A percentile compares a stretch with the other conserved stretches of the same genome.
Conservation (phyloP, 1,284 basidiomycete genomes). For the Wallemia hederae region DNA sequence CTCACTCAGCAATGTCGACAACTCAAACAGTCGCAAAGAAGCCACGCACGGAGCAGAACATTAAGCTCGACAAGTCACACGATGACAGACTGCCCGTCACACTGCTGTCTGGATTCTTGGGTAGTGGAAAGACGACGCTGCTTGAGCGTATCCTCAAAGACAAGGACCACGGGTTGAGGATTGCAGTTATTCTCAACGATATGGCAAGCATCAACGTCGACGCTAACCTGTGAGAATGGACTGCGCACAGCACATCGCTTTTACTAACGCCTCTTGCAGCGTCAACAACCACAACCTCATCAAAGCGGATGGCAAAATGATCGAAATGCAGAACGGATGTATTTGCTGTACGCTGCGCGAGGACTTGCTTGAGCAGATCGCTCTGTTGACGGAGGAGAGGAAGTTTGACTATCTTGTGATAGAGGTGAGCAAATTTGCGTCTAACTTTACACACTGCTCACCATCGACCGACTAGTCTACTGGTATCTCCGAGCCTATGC, state of each 20-base stretch:
- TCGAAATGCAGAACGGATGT: slow-evolving; percentile 19
- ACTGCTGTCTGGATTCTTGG: slow-evolving; percentile 20
- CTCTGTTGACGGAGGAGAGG: slow-evolving; percentile 15
- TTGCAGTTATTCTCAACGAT: slow-evolving; percentile 20
- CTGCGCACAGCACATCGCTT: slow-evolving; percentile 7
- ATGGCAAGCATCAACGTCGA: background rate
- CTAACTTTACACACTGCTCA: too few relatives aligned
- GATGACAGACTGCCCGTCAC: slow-evolving; percentile 18
- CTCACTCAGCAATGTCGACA: background rate
- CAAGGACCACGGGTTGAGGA: slow-evolving; percentile 17
- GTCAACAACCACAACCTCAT: slow-evolving; percentile 18
- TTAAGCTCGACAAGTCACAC: background rate
- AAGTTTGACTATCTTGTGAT: slow-evolving; percentile 20
- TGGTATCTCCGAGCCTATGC: slow-evolving; percentile 19
- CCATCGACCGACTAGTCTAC: too few relatives aligned
- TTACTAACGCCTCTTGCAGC: slow-evolving; percentile 20
- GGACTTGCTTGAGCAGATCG: slow-evolving; percentile 22
- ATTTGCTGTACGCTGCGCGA: slow-evolving; percentile 23
- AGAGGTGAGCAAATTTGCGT: slow-evolving; percentile 10
- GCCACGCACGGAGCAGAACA: background rate
- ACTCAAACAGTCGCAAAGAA: background rate
- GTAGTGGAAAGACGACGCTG: slow-evolving; percentile 21
- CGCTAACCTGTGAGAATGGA: slow-evolving; percentile 1
- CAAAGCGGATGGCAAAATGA: slow-evolving; percentile 18
- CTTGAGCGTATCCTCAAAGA: slow-evolving; percentile 19